Conservation (phyloP, 2,329 filamentous ascomycete genomes). For the Chaetomiaceae sp. region DNA sequence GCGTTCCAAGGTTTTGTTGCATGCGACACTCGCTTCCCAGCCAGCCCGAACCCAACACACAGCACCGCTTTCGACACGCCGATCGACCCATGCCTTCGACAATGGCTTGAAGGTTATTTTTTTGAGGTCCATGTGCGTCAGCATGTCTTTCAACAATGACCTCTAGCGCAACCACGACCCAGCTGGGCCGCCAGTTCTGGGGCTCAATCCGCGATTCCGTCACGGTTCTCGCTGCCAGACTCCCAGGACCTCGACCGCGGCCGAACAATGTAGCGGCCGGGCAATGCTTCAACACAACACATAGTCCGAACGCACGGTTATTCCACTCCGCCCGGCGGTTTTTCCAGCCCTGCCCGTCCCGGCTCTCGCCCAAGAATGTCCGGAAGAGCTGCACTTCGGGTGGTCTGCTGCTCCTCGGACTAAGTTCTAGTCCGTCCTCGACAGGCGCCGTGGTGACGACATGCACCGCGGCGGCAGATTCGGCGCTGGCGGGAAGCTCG, state of each 20-base stretch:
- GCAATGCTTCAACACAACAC: slow-evolving; percentile 9
- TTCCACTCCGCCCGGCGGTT: slow-evolving; percentile 28
- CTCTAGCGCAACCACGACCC: slow-evolving; percentile 33
- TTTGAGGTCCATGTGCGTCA: slow-evolving; percentile 21
- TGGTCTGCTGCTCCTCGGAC: slow-evolving; percentile 48
- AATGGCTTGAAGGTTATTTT: slow-evolving; percentile 21
- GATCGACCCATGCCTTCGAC: slow-evolving; percentile 2
- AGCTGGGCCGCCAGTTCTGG: slow-evolving; percentile 35
- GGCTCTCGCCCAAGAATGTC: slow-evolving; percentile 38
- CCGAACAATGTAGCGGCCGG: slow-evolving; percentile 12
- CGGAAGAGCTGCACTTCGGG: slow-evolving; percentile 52
- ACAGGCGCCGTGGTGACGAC: slow-evolving; percentile 37
- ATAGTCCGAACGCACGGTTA: slow-evolving; percentile 16
- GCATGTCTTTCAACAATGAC: slow-evolving; percentile 33
- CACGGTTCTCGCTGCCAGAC: slow-evolving; percentile 22
- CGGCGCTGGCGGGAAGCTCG: slow-evolving; percentile 29
- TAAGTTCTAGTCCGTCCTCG: slow-evolving; percentile 38
- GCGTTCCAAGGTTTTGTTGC: slow-evolving; percentile 15
- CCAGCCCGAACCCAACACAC: not conserved
- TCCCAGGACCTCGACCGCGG: slow-evolving; percentile 20
- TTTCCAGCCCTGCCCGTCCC: slow-evolving; percentile 28
- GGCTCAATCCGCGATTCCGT: slow-evolving; percentile 31
- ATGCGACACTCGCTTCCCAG: not conserved
- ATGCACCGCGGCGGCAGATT: slow-evolving; percentile 39
- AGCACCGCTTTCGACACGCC: slow-evolving; percentile 1